A percentile compares a stretch with the other conserved stretches of the same genome.
Conservation (phyloP, 768 basidiomycete species). For the Trametes cubensis region DNA sequence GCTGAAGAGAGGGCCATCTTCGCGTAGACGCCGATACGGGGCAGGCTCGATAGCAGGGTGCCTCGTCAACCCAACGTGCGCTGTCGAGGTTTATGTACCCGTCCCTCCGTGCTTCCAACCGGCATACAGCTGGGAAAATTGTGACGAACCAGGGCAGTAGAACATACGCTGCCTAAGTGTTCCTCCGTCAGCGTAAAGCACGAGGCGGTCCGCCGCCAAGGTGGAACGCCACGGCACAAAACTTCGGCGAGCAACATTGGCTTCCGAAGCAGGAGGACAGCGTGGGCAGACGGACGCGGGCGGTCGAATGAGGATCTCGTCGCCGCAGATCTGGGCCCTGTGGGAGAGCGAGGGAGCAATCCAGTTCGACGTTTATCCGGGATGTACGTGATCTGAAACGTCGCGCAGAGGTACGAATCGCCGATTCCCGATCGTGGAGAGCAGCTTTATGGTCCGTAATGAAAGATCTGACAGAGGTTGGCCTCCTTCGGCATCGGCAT, state of each 20-base stretch:
- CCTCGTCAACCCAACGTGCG: not conserved
- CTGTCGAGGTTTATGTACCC: not conserved
- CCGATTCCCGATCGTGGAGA: not conserved
- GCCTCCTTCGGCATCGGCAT: too few species aligned
- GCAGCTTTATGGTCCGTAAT: not conserved
- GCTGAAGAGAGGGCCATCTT: conserved; percentile 1
- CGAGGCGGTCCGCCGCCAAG: conserved; percentile 2
- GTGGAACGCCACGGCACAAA: not conserved
- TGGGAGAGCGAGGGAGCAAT: not conserved
- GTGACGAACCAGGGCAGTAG: not conserved
- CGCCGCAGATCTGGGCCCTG: not conserved
- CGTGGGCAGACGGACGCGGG: not conserved
- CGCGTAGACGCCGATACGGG: not conserved
- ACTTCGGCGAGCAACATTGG: not conserved
- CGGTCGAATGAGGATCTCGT: not conserved
- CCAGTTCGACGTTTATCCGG: not conserved
- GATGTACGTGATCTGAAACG: not conserved
- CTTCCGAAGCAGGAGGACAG: conserved; percentile 2
- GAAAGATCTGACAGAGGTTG: too few species aligned
- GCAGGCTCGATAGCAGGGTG: not conserved
- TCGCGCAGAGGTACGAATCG: not conserved
- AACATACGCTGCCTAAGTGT: not conserved
- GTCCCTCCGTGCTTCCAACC: too few species aligned
- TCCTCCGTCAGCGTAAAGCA: not conserved
- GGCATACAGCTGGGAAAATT: conserved; percentile 3